Conservation (phyloP, 179 eudicot species). For the Spinacia oleracea region DNA sequence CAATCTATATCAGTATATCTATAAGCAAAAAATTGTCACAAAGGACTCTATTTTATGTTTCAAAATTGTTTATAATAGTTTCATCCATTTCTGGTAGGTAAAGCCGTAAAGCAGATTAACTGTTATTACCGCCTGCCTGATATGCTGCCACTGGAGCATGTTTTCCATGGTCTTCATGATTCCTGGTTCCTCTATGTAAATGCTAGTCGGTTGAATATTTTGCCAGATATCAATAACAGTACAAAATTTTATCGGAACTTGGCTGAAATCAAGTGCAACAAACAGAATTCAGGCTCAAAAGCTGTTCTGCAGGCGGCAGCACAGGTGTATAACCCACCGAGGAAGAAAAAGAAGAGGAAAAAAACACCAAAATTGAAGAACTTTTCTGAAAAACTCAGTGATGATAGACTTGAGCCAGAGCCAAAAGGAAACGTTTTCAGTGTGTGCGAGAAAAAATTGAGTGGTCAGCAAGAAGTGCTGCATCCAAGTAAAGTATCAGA, state of each 20-base stretch:
- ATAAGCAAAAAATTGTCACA: too few relatives aligned
- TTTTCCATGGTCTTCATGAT: constrained; percentile 35
- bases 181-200: constrained; percentile 47
- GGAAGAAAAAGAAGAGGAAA: constrained; percentile 27
- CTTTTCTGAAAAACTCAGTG: constrained; percentile 2
- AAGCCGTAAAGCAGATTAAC: constrained; percentile 51
- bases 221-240: not conserved
- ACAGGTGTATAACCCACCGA: too few relatives aligned
- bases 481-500: constrained; percentile 5
- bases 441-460: constrained; percentile 11
- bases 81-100: constrained; percentile 38
- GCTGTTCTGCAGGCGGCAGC: not conserved
- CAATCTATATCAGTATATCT: too few relatives aligned
- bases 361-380: constrained; percentile 9
- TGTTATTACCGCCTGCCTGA: constrained; percentile 40
- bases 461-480: not conserved
- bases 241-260: constrained; percentile 17
- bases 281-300: constrained; percentile 17
- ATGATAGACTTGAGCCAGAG: constrained; percentile 16
- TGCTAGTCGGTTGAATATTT: constrained; percentile 20
- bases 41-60: not conserved
- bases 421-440: constrained; percentile 7
- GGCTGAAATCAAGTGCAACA: constrained; percentile 20
- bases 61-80: not conserved
- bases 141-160: constrained; percentile 48